Conservation (phyloP, 805 yeast species). For the Candida vartiovaarae region DNA sequence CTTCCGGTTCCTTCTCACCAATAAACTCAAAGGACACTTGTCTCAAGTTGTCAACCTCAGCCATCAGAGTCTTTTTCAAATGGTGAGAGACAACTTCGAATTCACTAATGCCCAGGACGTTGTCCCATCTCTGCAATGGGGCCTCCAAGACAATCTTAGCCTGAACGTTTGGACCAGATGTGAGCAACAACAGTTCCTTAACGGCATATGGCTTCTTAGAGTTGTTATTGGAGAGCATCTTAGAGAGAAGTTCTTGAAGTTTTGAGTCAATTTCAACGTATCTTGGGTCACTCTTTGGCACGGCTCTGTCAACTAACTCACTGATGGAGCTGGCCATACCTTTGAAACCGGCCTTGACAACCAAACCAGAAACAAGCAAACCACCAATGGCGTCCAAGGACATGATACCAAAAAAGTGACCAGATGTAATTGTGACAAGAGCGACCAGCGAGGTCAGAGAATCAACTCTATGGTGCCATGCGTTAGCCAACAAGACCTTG, state of each 20-base stretch:
- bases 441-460: constrained; percentile 90
- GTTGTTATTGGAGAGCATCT: constrained; percentile 35
- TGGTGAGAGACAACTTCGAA: constrained; percentile 35
- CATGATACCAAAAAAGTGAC: constrained; percentile 66
- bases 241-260: constrained; percentile 27
- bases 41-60: constrained; percentile 36
- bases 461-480: constrained; percentile 98
- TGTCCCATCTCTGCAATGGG: constrained; percentile 40
- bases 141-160: constrained; percentile 29
- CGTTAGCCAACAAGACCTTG: constrained; percentile 89
- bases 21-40: constrained; percentile 35
- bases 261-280: constrained; percentile 37
- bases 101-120: constrained; percentile 33
- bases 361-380: constrained; percentile 69
- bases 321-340: constrained; percentile 64
- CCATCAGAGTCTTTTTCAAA: constrained; percentile 27
- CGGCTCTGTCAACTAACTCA: constrained; percentile 74
- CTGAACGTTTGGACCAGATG: constrained; percentile 52
- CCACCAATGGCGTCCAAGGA: constrained; percentile 96
- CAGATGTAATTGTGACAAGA: constrained; percentile 77
- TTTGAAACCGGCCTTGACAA: constrained; percentile 76
- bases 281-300: constrained; percentile 42
- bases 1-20: constrained; percentile 25
- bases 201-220: constrained; percentile 31
- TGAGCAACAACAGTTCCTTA: constrained; percentile 38